Evolutionary conservation across 495 filamentous ascomycete species (phyloP).

Genomic region (Polyplosphaeria fusca): DNA sequence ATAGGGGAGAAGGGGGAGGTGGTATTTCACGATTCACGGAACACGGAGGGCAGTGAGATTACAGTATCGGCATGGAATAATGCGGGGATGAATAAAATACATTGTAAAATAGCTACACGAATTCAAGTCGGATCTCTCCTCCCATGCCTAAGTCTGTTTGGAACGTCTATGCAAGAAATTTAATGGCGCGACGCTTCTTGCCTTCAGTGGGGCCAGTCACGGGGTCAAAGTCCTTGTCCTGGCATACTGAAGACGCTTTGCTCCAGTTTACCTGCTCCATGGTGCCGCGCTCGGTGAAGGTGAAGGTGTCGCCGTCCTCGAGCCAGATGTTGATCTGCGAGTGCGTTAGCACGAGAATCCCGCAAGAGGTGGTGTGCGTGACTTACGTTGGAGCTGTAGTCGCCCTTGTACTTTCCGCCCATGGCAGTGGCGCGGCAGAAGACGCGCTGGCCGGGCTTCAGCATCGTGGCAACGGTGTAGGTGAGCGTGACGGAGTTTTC

Average conservation of each 20-base stretch:
- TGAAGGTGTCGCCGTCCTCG: slow-evolving; percentile 11
- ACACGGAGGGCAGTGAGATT: background rate
- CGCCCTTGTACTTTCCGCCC: slow-evolving; percentile 13
- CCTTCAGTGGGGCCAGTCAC: background rate
- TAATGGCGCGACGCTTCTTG: background rate
- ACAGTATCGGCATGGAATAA: background rate
- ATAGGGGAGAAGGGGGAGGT: background rate
- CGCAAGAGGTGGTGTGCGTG: no score
- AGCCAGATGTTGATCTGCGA: slow-evolving; percentile 17
- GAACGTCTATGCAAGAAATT: background rate
- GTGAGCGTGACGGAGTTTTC: slow-evolving; percentile 7
- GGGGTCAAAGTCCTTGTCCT: slow-evolving; percentile 8
- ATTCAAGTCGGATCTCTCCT: background rate
- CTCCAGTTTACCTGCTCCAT: slow-evolving; percentile 26
- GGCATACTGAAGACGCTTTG: slow-evolving; percentile 12
- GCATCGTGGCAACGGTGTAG: slow-evolving; percentile 9
- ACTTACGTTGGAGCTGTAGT: slow-evolving; percentile 9
- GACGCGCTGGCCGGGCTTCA: slow-evolving; percentile 18
- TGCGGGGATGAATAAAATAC: background rate
- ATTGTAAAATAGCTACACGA: background rate
- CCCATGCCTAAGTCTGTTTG: no score
- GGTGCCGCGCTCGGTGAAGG: slow-evolving; percentile 3
- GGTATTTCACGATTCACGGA: no score
- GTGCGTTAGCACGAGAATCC: background rate
- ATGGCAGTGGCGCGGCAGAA: slow-evolving; percentile 24